Conservation (phyloP, 2,329 filamentous ascomycete genomes). For the Leptographium radiaticola region DNA sequence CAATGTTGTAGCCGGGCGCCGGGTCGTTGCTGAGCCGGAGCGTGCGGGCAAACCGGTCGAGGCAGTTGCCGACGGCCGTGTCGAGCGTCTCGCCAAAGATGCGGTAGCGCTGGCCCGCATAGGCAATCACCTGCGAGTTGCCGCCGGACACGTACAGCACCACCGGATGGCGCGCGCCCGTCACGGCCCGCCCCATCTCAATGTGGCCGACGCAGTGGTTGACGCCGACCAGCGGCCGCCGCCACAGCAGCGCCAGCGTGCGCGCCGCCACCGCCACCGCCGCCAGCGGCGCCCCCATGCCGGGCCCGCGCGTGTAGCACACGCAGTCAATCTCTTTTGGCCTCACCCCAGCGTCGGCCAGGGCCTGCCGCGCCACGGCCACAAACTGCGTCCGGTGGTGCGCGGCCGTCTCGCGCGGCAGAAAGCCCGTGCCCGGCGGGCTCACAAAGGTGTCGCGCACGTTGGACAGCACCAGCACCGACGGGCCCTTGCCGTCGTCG, state of each 20-base stretch:
- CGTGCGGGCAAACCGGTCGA: constrained; percentile 89
- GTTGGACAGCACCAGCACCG: constrained; percentile 72
- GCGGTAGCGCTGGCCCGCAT: constrained; percentile 84
- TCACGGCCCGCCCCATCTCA: constrained; percentile 94
- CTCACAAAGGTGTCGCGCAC: constrained; percentile 87
- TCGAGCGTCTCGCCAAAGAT: constrained; percentile 98
- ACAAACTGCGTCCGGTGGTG: constrained; percentile 86
- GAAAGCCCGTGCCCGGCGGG: constrained; percentile 84
- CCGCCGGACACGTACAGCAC: constrained; percentile 92
- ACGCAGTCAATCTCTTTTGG: constrained; percentile 70
- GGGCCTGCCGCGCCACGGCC: constrained; percentile 63
- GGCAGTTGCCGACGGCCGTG: constrained; percentile 93
- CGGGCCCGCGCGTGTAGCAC: constrained; percentile 90
- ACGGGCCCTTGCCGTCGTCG: constrained; percentile 15
- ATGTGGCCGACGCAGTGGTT: constrained; percentile 99
- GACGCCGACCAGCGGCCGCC: constrained; percentile 78
- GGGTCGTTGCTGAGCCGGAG: constrained; percentile 89
- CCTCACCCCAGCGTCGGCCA: constrained; percentile 52
- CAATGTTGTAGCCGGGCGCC: constrained; percentile 94
- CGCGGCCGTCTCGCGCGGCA: constrained; percentile 88
- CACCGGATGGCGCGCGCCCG: constrained; percentile 78
- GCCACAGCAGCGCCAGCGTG: constrained; percentile 72
- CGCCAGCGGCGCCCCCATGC: constrained; percentile 89
- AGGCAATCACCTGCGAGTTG: constrained; percentile 96
- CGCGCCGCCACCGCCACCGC: constrained; percentile 62